A percentile compares a stretch with the other conserved stretches of the same genome.
Conservation (phyloP, 306 rosid species). For the Arachis hypogaea region DNA sequence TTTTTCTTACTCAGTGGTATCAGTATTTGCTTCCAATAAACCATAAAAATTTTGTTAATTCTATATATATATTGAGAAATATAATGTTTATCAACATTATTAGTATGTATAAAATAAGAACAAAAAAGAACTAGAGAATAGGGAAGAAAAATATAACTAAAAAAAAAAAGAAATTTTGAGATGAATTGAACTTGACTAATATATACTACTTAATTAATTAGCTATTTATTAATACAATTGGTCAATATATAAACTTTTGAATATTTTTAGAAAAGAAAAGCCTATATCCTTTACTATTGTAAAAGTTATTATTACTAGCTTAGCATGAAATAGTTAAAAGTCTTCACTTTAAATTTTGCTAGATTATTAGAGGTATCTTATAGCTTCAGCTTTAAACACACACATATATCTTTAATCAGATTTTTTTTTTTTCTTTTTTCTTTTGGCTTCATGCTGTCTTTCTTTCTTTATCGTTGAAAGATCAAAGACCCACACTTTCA, state of each 20-base stretch:
- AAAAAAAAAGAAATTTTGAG: not conserved
- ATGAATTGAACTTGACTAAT: not conserved
- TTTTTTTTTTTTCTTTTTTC: conserved; percentile 18
- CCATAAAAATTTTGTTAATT: not conserved
- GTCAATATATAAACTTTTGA: not conserved
- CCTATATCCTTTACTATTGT: conserved; percentile 31
- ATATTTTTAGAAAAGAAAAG: conserved; percentile 31
- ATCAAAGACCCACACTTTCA: conserved; percentile 34
- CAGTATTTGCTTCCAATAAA: not conserved
- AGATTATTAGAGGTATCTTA: conserved; percentile 26
- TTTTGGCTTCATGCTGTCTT: conserved; percentile 18
- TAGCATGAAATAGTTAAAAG: conserved; percentile 14
- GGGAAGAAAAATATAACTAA: not conserved
- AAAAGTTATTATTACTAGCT: not conserved
- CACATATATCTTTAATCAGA: conserved; percentile 47
- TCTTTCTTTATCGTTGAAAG: conserved; percentile 4
- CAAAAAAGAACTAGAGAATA: too few relatives aligned
- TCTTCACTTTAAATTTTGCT: conserved; percentile 19
- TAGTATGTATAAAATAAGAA: not conserved
- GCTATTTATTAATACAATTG: conserved; percentile 24
- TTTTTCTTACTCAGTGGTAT: not conserved
- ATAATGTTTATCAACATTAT: not conserved
- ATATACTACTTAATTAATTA: not conserved
- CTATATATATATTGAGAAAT: too few relatives aligned
- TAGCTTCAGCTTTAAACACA: conserved; percentile 53